Evolutionary conservation across 305 asterid species (phyloP).

Genomic region (Withania somnifera): DNA sequence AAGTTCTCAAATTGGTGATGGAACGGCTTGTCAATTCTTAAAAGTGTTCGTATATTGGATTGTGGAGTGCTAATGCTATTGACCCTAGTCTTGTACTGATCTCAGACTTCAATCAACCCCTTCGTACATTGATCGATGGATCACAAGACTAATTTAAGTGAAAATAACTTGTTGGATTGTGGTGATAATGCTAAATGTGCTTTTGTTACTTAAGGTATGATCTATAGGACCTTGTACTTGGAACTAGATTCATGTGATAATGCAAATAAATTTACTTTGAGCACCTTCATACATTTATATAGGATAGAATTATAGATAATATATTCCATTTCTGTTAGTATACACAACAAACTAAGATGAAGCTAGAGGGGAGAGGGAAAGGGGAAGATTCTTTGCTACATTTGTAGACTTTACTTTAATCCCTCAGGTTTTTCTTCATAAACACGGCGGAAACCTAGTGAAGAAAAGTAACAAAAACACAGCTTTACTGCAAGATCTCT

Average conservation of each 20-base stretch:
- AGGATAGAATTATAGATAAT: background rate
- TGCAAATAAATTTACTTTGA: background rate
- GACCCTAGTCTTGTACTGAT: background rate
- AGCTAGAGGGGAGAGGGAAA: background rate
- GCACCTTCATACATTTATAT: background rate
- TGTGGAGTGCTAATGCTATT: no score
- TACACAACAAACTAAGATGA: background rate
- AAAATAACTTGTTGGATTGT: background rate
- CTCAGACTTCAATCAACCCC: background rate
- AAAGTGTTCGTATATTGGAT: background rate
- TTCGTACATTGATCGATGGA: background rate
- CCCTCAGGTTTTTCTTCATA: constrained; percentile 1
- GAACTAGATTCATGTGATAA: background rate
- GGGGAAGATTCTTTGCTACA: background rate
- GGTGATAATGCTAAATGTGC: background rate
- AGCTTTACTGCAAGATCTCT: background rate
- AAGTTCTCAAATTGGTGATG: constrained; percentile 57
- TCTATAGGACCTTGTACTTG: background rate
- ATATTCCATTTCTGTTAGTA: constrained; percentile 1
- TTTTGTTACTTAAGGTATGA: background rate
- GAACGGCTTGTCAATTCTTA: constrained; percentile 52
- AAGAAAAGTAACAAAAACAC: background rate
- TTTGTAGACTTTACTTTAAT: background rate
- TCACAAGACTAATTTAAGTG: background rate
- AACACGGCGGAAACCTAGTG: background rate